These are phyloP conservation scores for Dactylonectria macrodidyma DNA, from an alignment of 2,329 filamentous ascomycete genomes.

Conservation along the genomic window DNA sequence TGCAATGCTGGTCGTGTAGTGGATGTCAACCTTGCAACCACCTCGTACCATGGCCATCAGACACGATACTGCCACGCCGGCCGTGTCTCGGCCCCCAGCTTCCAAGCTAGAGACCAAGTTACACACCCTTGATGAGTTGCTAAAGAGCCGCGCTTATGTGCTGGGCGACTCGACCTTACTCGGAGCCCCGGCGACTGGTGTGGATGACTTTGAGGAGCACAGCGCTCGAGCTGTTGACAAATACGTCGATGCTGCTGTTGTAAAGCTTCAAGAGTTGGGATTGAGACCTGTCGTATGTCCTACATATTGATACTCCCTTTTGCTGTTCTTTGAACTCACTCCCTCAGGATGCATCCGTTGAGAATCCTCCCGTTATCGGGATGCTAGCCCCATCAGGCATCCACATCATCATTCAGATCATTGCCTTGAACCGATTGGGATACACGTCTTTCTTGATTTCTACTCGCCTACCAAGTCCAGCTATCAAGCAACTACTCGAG, in stretches of 20 bases:
- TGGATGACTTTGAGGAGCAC: slow-evolving; percentile 41
- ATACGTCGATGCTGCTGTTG: slow-evolving; percentile 43
- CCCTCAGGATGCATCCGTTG: slow-evolving; percentile 29
- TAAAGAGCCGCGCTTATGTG: slow-evolving; percentile 34
- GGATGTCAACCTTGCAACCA: neutral
- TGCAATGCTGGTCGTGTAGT: neutral
- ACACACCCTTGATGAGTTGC: slow-evolving; percentile 40
- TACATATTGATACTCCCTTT: neutral
- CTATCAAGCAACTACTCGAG: slow-evolving; percentile 35
- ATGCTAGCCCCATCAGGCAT: slow-evolving; percentile 41
- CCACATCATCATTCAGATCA: slow-evolving; percentile 39
- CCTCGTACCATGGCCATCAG: slow-evolving; percentile 41
- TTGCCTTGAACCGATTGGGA: slow-evolving; percentile 40
- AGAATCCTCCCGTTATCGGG: slow-evolving; percentile 39
- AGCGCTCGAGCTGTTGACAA: slow-evolving; percentile 38
- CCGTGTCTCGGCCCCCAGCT: slow-evolving; percentile 16
- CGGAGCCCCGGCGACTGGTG: slow-evolving; percentile 29
- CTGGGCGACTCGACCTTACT: slow-evolving; percentile 31
- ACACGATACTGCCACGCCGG: slow-evolving; percentile 37
- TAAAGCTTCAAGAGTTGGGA: slow-evolving; percentile 30
- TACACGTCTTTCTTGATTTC: slow-evolving; percentile 43
- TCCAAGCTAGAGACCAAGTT: slow-evolving; percentile 35
- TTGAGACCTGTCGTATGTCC: slow-evolving; percentile 36
- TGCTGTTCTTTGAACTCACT: slow-evolving; percentile 10
- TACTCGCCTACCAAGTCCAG: slow-evolving; percentile 38